Evolutionary conservation across 2,329 filamentous ascomycete species (phyloP), one percentile per base, ranked within the genome.

Genomic region (Fusarium austroafricanum): DNA sequence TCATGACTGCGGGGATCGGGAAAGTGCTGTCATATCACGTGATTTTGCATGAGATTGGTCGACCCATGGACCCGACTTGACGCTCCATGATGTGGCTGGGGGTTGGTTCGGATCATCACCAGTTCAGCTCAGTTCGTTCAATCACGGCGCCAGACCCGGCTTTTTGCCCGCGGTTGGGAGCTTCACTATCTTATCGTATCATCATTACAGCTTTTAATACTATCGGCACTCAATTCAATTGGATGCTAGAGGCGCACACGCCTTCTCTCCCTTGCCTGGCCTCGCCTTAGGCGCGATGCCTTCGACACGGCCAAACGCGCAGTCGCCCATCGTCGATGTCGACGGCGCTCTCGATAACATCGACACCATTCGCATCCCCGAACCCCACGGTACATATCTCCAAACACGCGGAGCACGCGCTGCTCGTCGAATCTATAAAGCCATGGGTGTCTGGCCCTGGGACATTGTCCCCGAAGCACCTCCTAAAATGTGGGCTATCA

Each of bases 401-500:
- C 72, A 73, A 43, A 65, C 70, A 17, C 71, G 72, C 46, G 72
- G 72, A 43, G 71, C 72, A n/a, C 69, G 72, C 17, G 72, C 72
- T 15, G 72, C 72, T 37, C 63, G 72, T 38, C 59, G 72, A 38
- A 74, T 74, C 38, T 73, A 71, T 50, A 68, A 69, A 40, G 72
- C 71, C 28, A 70, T 74, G 67, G 70, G 71, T 42, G 72, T 74
- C 33, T 74, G 72, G 72, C 72, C 72, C 37, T 74, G 72, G 72
- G 72, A 74, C 28, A 74, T 74, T 26, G 72, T 74, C 39, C 72
- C 72, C 20, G 72, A 74, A 55, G 67, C 72, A 29, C 72, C 72
- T n/a, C 72, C 72, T 2, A 74, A 74, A 63, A 73, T 74, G 65
- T 74, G 72, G 72, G 72, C 72, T 29, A 74, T 75, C 35, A 73